phyloP scores from a whole-genome alignment of 305 asterid species.

The Striga hermonthica region DNA sequence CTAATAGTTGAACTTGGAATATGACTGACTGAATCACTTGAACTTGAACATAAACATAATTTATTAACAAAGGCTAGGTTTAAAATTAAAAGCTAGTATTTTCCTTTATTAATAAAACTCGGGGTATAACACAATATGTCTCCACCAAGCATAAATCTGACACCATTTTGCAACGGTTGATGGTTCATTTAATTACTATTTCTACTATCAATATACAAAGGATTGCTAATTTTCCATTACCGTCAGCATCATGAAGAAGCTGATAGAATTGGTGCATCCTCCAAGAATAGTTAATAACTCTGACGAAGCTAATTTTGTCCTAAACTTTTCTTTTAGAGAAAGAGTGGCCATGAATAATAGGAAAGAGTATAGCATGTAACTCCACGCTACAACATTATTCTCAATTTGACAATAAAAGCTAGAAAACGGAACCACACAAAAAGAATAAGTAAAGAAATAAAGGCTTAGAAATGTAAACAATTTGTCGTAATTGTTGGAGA shows the following conservation, averaged over 20 bases:
- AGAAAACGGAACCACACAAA: too few relatives aligned
- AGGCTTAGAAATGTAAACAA: too few relatives aligned
- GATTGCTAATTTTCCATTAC: constrained; percentile 38
- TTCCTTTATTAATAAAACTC: too few relatives aligned
- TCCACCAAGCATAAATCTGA: not conserved
- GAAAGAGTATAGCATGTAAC: constrained; percentile 78
- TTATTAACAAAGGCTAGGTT: too few relatives aligned
- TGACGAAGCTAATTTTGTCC: constrained; percentile 74
- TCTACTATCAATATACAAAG: constrained; percentile 2
- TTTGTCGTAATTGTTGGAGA: too few relatives aligned
- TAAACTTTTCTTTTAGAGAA: constrained; percentile 76
- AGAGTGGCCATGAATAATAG: constrained; percentile 66
- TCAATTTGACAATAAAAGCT: not conserved
- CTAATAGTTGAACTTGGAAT: too few relatives aligned
- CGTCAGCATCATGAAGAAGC: constrained; percentile 67
- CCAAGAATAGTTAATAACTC: constrained; percentile 90
- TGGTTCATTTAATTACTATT: constrained; percentile 10
- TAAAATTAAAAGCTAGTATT: too few relatives aligned
- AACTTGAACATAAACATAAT: too few relatives aligned
- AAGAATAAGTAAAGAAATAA: too few relatives aligned
- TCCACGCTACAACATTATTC: constrained; percentile 78
- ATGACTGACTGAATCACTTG: too few relatives aligned
- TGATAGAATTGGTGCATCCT: constrained; percentile 79
- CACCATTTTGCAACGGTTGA: not conserved
- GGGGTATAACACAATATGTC: not conserved